Evolutionary conservation across 2,329 filamentous ascomycete genomes (phyloP).

Genomic region (Trichoderma sp.): DNA sequence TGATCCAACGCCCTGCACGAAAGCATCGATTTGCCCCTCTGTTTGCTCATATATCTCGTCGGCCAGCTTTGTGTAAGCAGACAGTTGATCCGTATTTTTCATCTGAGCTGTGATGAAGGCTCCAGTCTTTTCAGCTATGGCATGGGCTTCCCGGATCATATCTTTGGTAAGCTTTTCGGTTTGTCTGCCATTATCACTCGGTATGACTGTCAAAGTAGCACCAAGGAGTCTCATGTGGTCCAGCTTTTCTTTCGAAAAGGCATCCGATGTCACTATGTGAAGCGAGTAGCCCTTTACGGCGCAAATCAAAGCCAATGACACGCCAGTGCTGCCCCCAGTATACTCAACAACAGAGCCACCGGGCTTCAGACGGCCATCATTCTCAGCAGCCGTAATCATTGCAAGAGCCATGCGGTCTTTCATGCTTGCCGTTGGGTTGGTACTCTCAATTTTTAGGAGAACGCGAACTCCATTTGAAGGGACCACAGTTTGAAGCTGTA

Average conservation of each 20-base stretch:
- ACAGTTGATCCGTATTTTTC: conserved; percentile 2
- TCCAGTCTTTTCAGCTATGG: background rate
- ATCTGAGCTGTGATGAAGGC: conserved; percentile 19
- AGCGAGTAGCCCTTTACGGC: conserved; percentile 13
- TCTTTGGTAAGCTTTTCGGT: conserved; percentile 24
- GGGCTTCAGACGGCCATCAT: conserved; percentile 13
- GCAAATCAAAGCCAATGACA: conserved; percentile 12
- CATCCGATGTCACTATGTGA: conserved; percentile 21
- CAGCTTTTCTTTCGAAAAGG: conserved; percentile 20
- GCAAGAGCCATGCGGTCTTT: conserved; percentile 25
- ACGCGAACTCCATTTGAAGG: conserved; percentile 17
- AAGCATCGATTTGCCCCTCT: conserved; percentile 6
- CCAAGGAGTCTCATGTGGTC: conserved; percentile 19
- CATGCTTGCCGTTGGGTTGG: conserved; percentile 21
- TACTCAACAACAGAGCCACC: conserved; percentile 24
- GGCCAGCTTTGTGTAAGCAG: conserved; percentile 12
- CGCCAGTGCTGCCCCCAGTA: conserved; percentile 18
- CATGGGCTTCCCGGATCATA: conserved; percentile 18
- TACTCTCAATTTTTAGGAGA: conserved; percentile 14
- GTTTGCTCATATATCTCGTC: conserved; percentile 22
- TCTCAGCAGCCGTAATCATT: conserved; percentile 22
- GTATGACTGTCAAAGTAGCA: conserved; percentile 7
- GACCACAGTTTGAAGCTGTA: conserved; percentile 5
- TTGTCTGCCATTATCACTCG: conserved; percentile 22
- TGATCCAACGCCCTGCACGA: conserved; percentile 17